Evolutionary conservation across 805 yeast genomes (phyloP).

Genomic region (Yamadazyma insecticola): DNA sequence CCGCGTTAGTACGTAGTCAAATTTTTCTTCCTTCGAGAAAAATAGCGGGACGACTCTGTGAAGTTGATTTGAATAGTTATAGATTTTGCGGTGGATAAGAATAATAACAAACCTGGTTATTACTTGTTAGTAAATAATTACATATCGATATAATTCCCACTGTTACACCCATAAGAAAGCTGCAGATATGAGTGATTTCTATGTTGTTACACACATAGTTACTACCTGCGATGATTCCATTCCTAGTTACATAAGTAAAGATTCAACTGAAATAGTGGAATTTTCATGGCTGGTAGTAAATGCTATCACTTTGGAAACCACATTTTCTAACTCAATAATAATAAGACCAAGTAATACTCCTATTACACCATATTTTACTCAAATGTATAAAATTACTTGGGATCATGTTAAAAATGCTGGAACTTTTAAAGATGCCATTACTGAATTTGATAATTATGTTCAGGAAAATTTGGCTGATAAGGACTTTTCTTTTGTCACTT

Average conservation of each 20-base stretch:
- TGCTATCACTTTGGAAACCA: constrained; percentile 42
- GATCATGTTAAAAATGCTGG: constrained; percentile 56
- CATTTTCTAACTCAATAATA: constrained; percentile 40
- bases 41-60: no score
- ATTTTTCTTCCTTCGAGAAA: no score
- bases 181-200: constrained; percentile 50
- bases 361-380: constrained; percentile 54
- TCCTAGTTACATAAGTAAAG: constrained; percentile 50
- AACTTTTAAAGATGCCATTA: constrained; percentile 60
- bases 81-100: no score
- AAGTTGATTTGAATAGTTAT: no score
- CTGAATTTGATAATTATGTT: constrained; percentile 47
- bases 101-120: no score
- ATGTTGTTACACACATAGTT: constrained; percentile 56
- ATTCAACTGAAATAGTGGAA: constrained; percentile 63
- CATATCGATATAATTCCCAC: no score
- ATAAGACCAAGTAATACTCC: constrained; percentile 65
- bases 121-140: no score
- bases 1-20: no score
- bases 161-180: no score
- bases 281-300: constrained; percentile 65
- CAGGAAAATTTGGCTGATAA: constrained; percentile 37
- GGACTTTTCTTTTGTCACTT: constrained; percentile 63
- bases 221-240: constrained; percentile 67
- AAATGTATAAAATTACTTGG: constrained; percentile 52